These are phyloP conservation scores for Calonectria montana DNA, from an alignment of 2,329 filamentous ascomycete species.

Conservation along the genomic window DNA sequence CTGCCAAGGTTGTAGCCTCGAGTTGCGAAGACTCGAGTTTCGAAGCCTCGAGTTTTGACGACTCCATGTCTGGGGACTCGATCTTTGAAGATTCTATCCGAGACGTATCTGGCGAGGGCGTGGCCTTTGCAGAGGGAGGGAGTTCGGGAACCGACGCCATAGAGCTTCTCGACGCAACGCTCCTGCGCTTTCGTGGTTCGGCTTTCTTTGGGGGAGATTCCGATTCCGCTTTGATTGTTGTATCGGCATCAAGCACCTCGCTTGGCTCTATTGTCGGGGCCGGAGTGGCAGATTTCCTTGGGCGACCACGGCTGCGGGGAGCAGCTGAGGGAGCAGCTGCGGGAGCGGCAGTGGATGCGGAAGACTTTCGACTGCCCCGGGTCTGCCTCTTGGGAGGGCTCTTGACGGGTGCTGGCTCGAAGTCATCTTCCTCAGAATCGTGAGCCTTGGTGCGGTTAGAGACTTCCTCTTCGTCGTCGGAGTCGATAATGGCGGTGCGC, in stretches of 20 bases:
- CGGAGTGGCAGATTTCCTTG: slow-evolving; percentile 55
- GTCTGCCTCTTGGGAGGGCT: slow-evolving; percentile 64
- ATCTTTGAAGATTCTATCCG: slow-evolving; percentile 55
- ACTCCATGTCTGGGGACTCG: slow-evolving; percentile 44
- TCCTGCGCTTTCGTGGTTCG: slow-evolving; percentile 77
- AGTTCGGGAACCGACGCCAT: slow-evolving; percentile 55
- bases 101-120: slow-evolving; percentile 67
- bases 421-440: slow-evolving; percentile 79
- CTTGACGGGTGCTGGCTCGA: slow-evolving; percentile 76
- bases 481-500: slow-evolving; percentile 81
- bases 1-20: slow-evolving; percentile 71
- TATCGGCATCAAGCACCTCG: slow-evolving; percentile 48
- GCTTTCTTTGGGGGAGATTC: slow-evolving; percentile 52
- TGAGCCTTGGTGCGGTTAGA: slow-evolving; percentile 65
- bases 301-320: slow-evolving; percentile 52
- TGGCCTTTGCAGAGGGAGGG: slow-evolving; percentile 59
- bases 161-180: slow-evolving; percentile 56
- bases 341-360: slow-evolving; percentile 59
- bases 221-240: slow-evolving; percentile 47
- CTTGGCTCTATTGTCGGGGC: slow-evolving; percentile 48
- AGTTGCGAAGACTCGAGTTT: slow-evolving; percentile 29
- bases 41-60: slow-evolving; percentile 44
- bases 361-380: slow-evolving; percentile 52
- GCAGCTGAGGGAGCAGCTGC: slow-evolving; percentile 63
- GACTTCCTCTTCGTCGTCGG: slow-evolving; percentile 78